Evolutionary conservation across 1,284 basidiomycete genomes (phyloP), one percentile per base, ranked within the genome.

Genomic region (Ustilago esculenta): DNA sequence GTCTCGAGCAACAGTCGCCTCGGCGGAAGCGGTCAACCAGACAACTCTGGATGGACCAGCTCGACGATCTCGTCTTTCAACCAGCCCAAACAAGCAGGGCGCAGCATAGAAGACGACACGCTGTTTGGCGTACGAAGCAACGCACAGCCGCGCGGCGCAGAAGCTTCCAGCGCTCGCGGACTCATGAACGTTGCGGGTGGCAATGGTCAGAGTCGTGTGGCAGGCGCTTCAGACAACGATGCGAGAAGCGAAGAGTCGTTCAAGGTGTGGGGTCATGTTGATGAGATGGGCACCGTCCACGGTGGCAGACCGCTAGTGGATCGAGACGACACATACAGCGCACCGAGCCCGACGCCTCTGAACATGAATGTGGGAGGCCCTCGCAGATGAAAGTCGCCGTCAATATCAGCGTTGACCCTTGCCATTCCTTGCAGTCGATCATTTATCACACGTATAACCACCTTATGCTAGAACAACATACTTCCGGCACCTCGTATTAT

Each of bases 41-140:
- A 70, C 43, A 70, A 51, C 23, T 65, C 60, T 23, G 61, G 61
- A 15, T 70, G 67, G 67, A 70, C 67, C 12, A 65, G 67, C 53
- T 70, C 67, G 40, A 70, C 69, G 39, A 33, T 67, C 40, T 68
- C 69, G 17, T 72, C 63, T 18, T 68, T 64, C 59, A 64, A 60
- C 34, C 55, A 60, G 37, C 65, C 65, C 44, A 72, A 56, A 35
- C 56, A 61, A 39, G 58, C 55, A 11, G 60, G 63, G 6, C 55
- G 68, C 46, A 52, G 64, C 32, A 78, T 80, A 17, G 76, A 80
- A 25, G 72, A 81, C 47, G 79, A 81, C 43, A 81, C 79, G 20
- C 46, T 81, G 18, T 79, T 80, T 30, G 79, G 79, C 12, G 65
- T 81, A 10, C 64, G 64, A 10, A 53, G 44, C 48, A 54, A 57